Conservation (phyloP, 177 flowering plant genomes). For the Vitis hybrid region DNA sequence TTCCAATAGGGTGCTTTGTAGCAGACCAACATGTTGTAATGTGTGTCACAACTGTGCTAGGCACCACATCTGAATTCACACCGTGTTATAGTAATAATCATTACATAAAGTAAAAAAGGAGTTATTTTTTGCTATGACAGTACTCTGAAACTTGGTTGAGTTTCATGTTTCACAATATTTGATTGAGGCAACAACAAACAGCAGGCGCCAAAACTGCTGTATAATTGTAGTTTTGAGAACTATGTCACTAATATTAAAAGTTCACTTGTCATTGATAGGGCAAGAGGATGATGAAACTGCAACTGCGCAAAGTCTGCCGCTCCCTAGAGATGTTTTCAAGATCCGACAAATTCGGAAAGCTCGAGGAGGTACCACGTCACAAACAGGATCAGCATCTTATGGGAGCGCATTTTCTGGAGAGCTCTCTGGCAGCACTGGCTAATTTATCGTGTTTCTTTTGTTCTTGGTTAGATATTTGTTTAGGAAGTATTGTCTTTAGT, state of each 20-base stretch:
- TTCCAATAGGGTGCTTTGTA: too few species aligned
- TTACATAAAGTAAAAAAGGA: too few species aligned
- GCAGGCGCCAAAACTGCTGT: not conserved
- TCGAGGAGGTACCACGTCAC: conserved; percentile 52
- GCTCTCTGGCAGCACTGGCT: conserved; percentile 75
- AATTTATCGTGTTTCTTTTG: conserved; percentile 11
- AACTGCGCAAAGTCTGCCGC: conserved; percentile 75
- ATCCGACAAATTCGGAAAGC: conserved; percentile 75
- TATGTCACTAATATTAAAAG: not conserved
- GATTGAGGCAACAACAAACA: too few species aligned
- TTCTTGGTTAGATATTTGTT: too few species aligned
- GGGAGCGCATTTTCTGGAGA: conserved; percentile 90
- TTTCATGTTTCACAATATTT: not conserved
- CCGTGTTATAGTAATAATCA: too few species aligned
- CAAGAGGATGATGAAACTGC: conserved; percentile 80
- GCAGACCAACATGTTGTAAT: too few species aligned
- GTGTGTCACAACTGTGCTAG: too few species aligned
- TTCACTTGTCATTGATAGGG: conserved; percentile 34
- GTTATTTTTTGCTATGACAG: too few species aligned
- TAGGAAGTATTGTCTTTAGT: too few species aligned
- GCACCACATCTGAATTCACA: too few species aligned
- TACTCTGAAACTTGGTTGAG: not conserved
- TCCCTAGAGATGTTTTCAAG: conserved; percentile 74
- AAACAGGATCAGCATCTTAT: conserved; percentile 86
- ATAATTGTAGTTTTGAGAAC: not conserved